Evolutionary conservation across 768 basidiomycete species (phyloP).

Genomic region (Termitomyces sp.): DNA sequence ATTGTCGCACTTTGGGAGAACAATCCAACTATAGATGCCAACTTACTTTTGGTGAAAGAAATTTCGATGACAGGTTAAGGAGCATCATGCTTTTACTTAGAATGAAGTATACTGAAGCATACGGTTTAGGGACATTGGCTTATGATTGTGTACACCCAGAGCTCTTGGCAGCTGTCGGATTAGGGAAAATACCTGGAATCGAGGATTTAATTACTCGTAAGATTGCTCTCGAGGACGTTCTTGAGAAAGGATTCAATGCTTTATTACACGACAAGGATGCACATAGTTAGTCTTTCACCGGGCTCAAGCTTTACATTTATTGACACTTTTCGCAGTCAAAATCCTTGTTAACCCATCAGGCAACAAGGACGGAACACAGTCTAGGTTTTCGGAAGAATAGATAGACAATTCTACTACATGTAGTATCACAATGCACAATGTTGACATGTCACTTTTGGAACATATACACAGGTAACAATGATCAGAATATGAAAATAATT

Average conservation of each 20-base stretch:
- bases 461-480: background rate
- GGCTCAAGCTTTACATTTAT: background rate
- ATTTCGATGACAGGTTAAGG: constrained; percentile 29
- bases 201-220: constrained; percentile 37
- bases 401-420: no score
- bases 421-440: background rate
- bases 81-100: background rate
- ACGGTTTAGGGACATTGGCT: constrained; percentile 24
- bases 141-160: constrained; percentile 33
- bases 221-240: constrained; percentile 34
- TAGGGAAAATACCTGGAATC: constrained; percentile 31
- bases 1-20: constrained; percentile 40
- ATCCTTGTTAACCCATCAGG: constrained; percentile 27
- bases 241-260: constrained; percentile 35
- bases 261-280: constrained; percentile 34
- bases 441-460: no score
- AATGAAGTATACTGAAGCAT: background rate
- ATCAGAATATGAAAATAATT: background rate
- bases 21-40: constrained; percentile 28
- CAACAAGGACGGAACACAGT: background rate
- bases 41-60: constrained; percentile 29
- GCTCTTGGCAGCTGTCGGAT: constrained; percentile 30
- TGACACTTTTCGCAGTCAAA: constrained; percentile 22
- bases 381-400: background rate
- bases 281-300: constrained; percentile 26